phyloP scores from a whole-genome alignment of 768 basidiomycete species.

The Russula emetica region DNA sequence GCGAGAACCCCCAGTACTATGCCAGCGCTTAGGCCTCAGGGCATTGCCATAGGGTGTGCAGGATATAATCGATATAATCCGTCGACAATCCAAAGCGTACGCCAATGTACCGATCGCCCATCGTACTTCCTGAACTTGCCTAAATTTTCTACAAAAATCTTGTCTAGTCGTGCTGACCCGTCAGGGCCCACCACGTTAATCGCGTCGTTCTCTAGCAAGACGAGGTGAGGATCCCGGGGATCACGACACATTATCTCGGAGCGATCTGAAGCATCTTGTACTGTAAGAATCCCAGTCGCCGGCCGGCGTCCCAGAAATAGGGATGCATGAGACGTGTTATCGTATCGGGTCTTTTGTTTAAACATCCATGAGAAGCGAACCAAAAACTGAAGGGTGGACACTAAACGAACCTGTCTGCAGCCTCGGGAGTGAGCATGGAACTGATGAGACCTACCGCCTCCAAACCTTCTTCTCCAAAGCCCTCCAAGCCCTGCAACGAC shows the following conservation, averaged over 20 bases:
- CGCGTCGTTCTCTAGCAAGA: slow-evolving; percentile 71
- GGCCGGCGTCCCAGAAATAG: slow-evolving; percentile 91
- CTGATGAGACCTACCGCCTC: slow-evolving; percentile 81
- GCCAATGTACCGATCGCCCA: slow-evolving; percentile 81
- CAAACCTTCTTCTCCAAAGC: slow-evolving; percentile 89
- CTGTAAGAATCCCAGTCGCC: slow-evolving; percentile 86
- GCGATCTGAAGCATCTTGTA: slow-evolving; percentile 95
- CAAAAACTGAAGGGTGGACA: background rate
- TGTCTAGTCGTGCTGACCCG: slow-evolving; percentile 86
- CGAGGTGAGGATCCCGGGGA: slow-evolving; percentile 71
- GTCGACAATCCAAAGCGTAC: no score
- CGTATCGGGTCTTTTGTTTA: slow-evolving; percentile 72
- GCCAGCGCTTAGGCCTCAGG: no score
- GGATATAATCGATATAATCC: no score
- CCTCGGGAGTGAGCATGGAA: slow-evolving; percentile 73
- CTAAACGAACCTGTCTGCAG: slow-evolving; percentile 60
- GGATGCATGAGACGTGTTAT: slow-evolving; percentile 86
- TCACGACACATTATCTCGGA: slow-evolving; percentile 98
- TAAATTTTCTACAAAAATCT: slow-evolving; percentile 85
- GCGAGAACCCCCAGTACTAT: no score
- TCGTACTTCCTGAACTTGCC: slow-evolving; percentile 99
- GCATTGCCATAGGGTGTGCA: no score
- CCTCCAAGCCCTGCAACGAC: slow-evolving; percentile 62
- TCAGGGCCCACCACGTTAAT: slow-evolving; percentile 76
- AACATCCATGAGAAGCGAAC: background rate